Evolutionary conservation across 768 basidiomycete genomes (phyloP), one percentile per base, ranked within the genome.

Genomic region (Clathrus columnatus): DNA sequence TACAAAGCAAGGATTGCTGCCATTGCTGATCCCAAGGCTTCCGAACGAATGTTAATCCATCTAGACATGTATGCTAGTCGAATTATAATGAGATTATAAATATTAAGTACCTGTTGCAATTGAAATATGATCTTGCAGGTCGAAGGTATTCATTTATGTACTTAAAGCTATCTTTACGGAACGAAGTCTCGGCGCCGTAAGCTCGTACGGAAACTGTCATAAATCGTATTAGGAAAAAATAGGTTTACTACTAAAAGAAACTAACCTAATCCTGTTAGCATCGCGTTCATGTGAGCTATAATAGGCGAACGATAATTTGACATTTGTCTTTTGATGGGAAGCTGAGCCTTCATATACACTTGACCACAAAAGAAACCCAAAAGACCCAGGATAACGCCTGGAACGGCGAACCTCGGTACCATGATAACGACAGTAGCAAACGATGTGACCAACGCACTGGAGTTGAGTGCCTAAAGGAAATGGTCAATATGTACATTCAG

Each of bases 11-110:
- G 32, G 11, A 16, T 52, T 5, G 70, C 61, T 0, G 69, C 63
- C 58, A 75, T 74, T 24, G 72, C 20, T 16, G 68, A 70, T 10
- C 73, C 73, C 17, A 74, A 61, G 50, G 68, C 60, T 56, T 74
- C 73, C 32, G 73, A 66, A n/a, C 73, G 65, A 52, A 72, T 59
- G 30, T 60, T 62, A 6, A 57, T 52, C 56, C 56, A 57, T 23
- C 56, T 28, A 30, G 4, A 29, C 5, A 47, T 14, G 5, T 20
- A 36, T 11, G 10, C n/a, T n/a, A n/a, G n/a, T 11, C 10, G n/a
- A 36, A n/a, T n/a, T n/a, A n/a, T n/a, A n/a, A n/a, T n/a, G n/a
- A n/a, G n/a, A n/a, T n/a, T n/a, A n/a, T n/a, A n/a, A n/a, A n/a
- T n/a, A n/a, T n/a, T n/a, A n/a, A n/a, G 17, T n/a, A 62, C 48